Conservation (phyloP, 129 eudicot species). For the Helianthus tuberosus region DNA sequence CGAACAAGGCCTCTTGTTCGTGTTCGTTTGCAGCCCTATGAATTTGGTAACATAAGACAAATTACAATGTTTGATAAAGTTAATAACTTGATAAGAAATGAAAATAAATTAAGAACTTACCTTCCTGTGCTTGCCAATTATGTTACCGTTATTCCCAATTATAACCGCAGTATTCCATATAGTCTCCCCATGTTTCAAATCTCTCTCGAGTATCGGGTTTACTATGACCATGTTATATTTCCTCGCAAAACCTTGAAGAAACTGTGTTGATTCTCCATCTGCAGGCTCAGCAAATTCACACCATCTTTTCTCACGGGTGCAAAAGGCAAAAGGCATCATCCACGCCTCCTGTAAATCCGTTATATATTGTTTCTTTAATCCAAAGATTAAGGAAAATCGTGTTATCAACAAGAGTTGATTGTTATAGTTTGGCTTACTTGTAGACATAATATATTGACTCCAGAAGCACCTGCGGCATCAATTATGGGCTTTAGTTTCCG, state of each 20-base stretch:
- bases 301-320: slow-evolving; percentile 98
- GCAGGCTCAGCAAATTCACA: slow-evolving; percentile 96
- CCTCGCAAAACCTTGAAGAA: slow-evolving; percentile 80
- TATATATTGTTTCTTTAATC: not conserved
- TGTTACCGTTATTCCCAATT: slow-evolving; percentile 94
- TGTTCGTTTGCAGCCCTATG: no score
- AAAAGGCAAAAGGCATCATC: slow-evolving; percentile 99
- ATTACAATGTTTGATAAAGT: not conserved
- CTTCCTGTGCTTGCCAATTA: slow-evolving; percentile 93
- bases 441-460: slow-evolving; percentile 87
- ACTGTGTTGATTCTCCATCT: slow-evolving; percentile 92
- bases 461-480: slow-evolving; percentile 92
- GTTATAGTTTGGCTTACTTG: slow-evolving; percentile 67
- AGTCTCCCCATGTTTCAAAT: slow-evolving; percentile 83
- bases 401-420: slow-evolving; percentile 1
- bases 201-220: slow-evolving; percentile 94
- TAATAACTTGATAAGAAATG: not conserved
- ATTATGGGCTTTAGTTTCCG: slow-evolving; percentile 83
- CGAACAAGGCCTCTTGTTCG: no score
- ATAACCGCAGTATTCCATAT: slow-evolving; percentile 93
- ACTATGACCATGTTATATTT: slow-evolving; percentile 92
- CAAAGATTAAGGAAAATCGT: not conserved
- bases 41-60: not conserved
- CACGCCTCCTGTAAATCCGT: slow-evolving; percentile 78
- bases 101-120: slow-evolving; percentile 37